Evolutionary conservation across 768 basidiomycete genomes (phyloP).

Genomic region (Hydnum rufescens): DNA sequence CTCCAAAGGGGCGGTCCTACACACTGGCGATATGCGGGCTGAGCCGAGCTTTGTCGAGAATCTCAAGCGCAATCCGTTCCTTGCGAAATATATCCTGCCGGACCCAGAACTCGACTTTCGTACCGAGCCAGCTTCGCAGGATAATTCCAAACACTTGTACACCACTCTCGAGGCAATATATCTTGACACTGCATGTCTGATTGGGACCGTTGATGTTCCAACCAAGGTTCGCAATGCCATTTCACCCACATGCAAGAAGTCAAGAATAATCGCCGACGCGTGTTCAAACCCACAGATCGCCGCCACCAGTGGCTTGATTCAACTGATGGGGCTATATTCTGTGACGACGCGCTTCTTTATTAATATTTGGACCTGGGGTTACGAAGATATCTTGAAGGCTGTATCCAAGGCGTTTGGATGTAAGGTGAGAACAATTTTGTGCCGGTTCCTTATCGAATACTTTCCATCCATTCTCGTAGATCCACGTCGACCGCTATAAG

Average conservation of each 20-base stretch:
- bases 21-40: constrained; percentile 85
- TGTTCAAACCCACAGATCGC: constrained; percentile 26
- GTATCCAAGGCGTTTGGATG: constrained; percentile 45
- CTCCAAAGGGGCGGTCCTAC: constrained; percentile 46
- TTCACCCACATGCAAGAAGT: constrained; percentile 7
- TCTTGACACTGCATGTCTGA: constrained; percentile 58
- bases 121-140: neutral
- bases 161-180: constrained; percentile 51
- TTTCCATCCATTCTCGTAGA: constrained; percentile 22
- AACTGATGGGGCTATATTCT: constrained; percentile 51
- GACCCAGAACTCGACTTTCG: constrained; percentile 12
- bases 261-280: constrained; percentile 13
- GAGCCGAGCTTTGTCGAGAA: constrained; percentile 63
- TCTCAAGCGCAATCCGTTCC: constrained; percentile 44
- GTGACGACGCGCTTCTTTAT: constrained; percentile 59
- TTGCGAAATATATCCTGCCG: constrained; percentile 45
- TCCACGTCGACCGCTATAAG: constrained; percentile 88
- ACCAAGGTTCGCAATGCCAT: constrained; percentile 46
- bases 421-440: constrained; percentile 24
- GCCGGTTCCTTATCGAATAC: neutral
- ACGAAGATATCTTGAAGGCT: constrained; percentile 74
- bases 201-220: constrained; percentile 31
- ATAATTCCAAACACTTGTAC: neutral
- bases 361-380: constrained; percentile 92
- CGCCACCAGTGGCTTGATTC: constrained; percentile 45